phyloP scores from a whole-genome alignment of 2,329 filamentous ascomycete species.

The Rutstroemia sp. region DNA sequence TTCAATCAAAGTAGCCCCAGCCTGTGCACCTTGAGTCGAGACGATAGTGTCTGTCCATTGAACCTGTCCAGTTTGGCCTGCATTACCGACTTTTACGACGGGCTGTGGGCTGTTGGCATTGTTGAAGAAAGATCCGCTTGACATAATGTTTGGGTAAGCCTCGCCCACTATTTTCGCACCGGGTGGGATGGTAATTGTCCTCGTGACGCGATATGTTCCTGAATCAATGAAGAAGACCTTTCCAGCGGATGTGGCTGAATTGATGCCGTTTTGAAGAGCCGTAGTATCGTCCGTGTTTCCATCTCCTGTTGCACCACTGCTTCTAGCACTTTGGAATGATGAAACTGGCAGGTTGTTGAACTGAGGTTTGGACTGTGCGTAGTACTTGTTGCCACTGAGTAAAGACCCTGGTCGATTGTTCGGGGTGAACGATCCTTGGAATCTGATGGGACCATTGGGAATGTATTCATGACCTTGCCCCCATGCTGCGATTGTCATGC shows the following conservation, averaged over 20 bases:
- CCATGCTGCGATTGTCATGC: constrained; percentile 61
- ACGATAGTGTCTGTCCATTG: constrained; percentile 59
- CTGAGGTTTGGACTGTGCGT: constrained; percentile 46
- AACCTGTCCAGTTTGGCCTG: constrained; percentile 48
- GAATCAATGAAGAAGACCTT: constrained; percentile 49
- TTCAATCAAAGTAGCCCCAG: constrained; percentile 56
- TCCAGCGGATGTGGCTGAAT: constrained; percentile 37
- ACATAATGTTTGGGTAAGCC: constrained; percentile 34
- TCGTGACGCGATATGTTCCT: constrained; percentile 45
- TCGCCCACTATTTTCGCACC: constrained; percentile 35
- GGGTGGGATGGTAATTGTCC: constrained; percentile 39
- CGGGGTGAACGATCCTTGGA: constrained; percentile 35
- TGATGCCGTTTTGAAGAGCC: constrained; percentile 49
- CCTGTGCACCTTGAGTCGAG: constrained; percentile 30
- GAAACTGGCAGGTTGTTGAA: constrained; percentile 35
- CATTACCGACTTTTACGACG: constrained; percentile 43
- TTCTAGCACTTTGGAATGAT: constrained; percentile 38
- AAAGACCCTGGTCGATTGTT: constrained; percentile 37
- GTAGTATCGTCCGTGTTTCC: constrained; percentile 51
- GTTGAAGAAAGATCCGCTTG: constrained; percentile 36
- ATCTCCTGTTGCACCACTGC: constrained; percentile 41
- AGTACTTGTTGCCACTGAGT: constrained; percentile 39
- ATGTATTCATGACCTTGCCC: constrained; percentile 70
- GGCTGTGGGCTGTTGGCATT: constrained; percentile 37
- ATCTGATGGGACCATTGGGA: constrained; percentile 34